phyloP scores from a whole-genome alignment of 202 grass and related monocot genomes.

The Cymbopogon flexuosus region DNA sequence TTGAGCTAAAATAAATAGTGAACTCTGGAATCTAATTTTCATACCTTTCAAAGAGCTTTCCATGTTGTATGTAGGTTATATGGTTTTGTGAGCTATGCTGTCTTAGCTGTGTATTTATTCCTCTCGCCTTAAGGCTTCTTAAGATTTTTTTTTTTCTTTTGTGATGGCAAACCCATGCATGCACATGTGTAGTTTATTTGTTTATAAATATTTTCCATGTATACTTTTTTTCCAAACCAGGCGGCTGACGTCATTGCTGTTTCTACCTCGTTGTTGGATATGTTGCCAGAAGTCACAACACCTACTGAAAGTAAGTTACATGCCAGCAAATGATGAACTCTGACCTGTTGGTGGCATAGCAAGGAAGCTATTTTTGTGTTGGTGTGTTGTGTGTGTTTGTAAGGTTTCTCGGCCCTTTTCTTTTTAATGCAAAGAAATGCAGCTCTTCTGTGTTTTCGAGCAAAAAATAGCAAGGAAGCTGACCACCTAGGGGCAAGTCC shows the following conservation, averaged over 20 bases:
- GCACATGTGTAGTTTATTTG: constrained; percentile 13
- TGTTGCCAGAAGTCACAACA: constrained; percentile 50
- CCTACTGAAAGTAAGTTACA: constrained; percentile 50
- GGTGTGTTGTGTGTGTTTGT: not conserved
- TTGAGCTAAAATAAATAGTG: not conserved
- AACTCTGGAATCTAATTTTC: not conserved
- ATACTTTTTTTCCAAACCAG: constrained; percentile 42
- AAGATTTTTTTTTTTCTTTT: constrained; percentile 8
- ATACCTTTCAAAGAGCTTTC: not conserved
- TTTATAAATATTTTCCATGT: constrained; percentile 21
- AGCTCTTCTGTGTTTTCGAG: not conserved
- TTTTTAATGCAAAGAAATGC: not conserved
- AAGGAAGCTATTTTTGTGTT: not conserved
- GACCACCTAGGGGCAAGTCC: not conserved
- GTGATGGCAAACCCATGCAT: constrained; percentile 1
- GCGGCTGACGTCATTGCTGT: constrained; percentile 72
- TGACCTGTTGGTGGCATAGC: too few relatives aligned
- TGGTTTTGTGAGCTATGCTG: not conserved
- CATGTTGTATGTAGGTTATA: not conserved
- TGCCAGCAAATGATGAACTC: not conserved
- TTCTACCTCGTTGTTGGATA: constrained; percentile 68
- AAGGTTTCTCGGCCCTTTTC: not conserved
- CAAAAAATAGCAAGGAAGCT: not conserved
- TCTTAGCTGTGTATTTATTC: constrained; percentile 18
- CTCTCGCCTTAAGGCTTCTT: not conserved